Evolutionary conservation across 2,329 filamentous ascomycete species (phyloP).

Genomic region (Exophiala viscosa): DNA sequence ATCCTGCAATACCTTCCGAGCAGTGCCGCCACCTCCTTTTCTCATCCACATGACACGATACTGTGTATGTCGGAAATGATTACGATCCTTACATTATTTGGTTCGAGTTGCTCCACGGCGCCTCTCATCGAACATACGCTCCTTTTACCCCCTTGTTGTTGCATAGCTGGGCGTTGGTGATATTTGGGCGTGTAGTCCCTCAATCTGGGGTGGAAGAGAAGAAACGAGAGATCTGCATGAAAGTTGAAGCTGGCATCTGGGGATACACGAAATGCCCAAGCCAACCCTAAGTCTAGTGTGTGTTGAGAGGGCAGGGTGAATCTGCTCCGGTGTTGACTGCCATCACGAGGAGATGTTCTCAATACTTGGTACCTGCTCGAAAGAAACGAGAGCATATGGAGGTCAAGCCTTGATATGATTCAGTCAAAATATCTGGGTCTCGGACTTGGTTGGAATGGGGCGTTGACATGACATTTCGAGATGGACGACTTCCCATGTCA

Average conservation of each 20-base stretch:
- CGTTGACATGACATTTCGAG: too few species aligned
- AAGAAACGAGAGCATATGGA: too few species aligned
- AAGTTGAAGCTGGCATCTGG: too few species aligned
- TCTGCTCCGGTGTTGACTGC: too few species aligned
- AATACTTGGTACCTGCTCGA: too few species aligned
- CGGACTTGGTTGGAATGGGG: not conserved
- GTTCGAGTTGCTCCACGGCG: not conserved
- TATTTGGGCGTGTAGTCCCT: not conserved
- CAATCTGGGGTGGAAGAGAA: not conserved
- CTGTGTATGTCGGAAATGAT: slow-evolving; percentile 18
- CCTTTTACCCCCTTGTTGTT: not conserved
- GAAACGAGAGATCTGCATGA: too few species aligned
- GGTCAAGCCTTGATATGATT: too few species aligned
- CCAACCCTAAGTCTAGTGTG: too few species aligned
- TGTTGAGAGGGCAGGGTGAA: too few species aligned
- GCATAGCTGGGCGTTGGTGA: slow-evolving; percentile 4
- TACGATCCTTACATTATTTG: slow-evolving; percentile 12
- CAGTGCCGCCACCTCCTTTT: not conserved
- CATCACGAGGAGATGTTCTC: too few species aligned
- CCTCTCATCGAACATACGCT: slow-evolving; percentile 1
- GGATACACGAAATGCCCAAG: too few species aligned
- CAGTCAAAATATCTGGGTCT: too few species aligned
- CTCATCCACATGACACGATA: not conserved
- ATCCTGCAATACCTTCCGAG: not conserved
- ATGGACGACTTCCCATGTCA: not conserved